These are phyloP conservation scores for Guillardia theta DNA, from an alignment of 78 protist genomes.

Conservation along the genomic window DNA sequence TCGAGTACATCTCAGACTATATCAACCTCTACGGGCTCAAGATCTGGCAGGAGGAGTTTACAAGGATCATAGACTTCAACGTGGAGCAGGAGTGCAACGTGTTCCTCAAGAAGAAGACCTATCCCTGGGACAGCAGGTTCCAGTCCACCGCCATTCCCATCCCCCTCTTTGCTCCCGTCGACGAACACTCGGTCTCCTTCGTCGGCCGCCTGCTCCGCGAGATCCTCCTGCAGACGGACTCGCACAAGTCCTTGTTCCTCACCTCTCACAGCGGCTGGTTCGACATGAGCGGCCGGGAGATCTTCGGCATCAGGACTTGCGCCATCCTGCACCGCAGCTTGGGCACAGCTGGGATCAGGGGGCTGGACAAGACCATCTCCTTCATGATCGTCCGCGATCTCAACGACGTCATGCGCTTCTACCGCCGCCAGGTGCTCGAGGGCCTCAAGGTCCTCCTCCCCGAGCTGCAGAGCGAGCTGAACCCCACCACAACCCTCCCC, in stretches of 20 bases:
- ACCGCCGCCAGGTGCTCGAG: background rate
- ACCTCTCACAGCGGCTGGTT: background rate
- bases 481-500: background rate
- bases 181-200: constrained; percentile 70
- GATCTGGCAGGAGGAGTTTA: constrained; percentile 88
- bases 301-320: constrained; percentile 70
- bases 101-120: constrained; percentile 80
- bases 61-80: constrained; percentile 84
- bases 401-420: constrained; percentile 43
- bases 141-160: constrained; percentile 87
- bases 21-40: constrained; percentile 83
- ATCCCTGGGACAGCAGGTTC: constrained; percentile 77
- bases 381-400: constrained; percentile 82
- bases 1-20: constrained; percentile 84
- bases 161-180: constrained; percentile 56
- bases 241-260: constrained; percentile 52
- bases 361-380: constrained; percentile 73
- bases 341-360: constrained; percentile 51
- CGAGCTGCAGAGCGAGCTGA: background rate
- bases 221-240: constrained; percentile 72
- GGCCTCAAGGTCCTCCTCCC: background rate
- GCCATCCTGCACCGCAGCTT: constrained; percentile 33
- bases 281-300: constrained; percentile 53
- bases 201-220: constrained; percentile 88
- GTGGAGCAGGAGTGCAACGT: constrained; percentile 92